Evolutionary conservation across 148 eudicot genomes (phyloP), one percentile per base, ranked within the genome.

Genomic region (Amaranthus hypochondriacus): DNA sequence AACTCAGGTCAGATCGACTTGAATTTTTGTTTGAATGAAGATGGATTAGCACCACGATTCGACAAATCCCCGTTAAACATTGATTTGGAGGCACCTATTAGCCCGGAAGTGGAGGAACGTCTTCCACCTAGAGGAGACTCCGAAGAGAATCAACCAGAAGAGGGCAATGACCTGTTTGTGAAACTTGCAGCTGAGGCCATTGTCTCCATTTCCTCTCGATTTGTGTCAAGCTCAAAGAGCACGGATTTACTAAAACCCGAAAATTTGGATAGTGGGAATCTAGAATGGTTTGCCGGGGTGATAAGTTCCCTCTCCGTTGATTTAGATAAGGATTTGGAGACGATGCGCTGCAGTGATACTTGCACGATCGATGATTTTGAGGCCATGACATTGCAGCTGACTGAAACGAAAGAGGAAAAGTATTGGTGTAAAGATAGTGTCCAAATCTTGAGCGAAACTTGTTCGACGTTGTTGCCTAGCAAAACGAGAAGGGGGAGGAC

Each of bases 41-140:
- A 79, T 10, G 53, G 51, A 7, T 43, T 50, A 55, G 53, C 52
- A 6, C 55, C 68, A 21, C 72, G 47, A 43, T 56, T 64, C 18
- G 66, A 60, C 59, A 65, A 57, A 48, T 42, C 43, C 14, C 60
- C 61, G 48, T 10, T 18, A 48, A 81, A 79, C 21, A 79, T 70
- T 61, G 83, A 80, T 73, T 74, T 86, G 71, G 87, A 87, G 81
- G 83, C 81, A 58, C 84, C 89, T 46, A 64, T 78, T 50, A 84
- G 86, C 83, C 89, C 85, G 54, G 85, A 88, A 81, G 83, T 83
- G 52, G 81, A 86, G 81, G 89, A 89, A 64, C 12, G 74, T 56
- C 73, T 80, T 7, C 89, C 85, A 3, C 85, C 84, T 68, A 81
- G 86, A 70, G 78, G 86, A 73, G 73, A 80, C 62, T 82, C 83